A percentile compares a stretch with the other conserved stretches of the same genome.
These are phyloP conservation scores for Apiospora koreana DNA, from an alignment of 2,329 filamentous ascomycete genomes.

Conservation along the genomic window DNA sequence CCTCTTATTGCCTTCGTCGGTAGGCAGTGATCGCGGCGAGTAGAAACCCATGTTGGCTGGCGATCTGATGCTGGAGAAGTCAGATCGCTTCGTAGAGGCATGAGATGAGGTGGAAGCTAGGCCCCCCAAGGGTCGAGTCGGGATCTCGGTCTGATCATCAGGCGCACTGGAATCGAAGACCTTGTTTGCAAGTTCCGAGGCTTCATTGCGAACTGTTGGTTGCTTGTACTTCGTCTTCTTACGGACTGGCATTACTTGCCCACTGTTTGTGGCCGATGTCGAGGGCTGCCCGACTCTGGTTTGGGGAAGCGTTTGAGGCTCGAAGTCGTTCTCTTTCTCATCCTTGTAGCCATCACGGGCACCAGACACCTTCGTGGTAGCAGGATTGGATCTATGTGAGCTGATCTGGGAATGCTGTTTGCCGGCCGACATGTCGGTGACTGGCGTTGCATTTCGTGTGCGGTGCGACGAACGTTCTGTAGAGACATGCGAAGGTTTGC, in stretches of 20 bases:
- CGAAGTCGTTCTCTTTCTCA: not conserved
- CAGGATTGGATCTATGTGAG: not conserved
- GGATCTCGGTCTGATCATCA: not conserved
- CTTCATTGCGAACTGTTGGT: conserved; percentile 10
- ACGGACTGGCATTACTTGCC: not conserved
- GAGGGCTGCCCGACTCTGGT: not conserved
- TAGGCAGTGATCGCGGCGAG: too few species aligned
- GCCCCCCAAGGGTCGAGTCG: not conserved
- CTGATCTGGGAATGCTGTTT: not conserved
- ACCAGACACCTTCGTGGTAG: not conserved
- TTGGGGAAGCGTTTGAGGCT: not conserved
- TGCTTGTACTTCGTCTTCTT: not conserved
- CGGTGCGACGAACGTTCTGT: not conserved
- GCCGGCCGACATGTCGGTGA: not conserved
- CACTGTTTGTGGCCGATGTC: not conserved
- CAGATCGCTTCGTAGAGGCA: not conserved
- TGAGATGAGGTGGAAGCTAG: not conserved
- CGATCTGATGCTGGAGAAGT: not conserved
- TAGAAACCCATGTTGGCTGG: too few species aligned
- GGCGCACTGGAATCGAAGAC: not conserved
- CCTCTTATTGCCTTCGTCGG: too few species aligned
- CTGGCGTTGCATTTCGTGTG: not conserved
- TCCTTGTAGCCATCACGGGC: not conserved
- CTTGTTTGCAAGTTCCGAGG: not conserved
- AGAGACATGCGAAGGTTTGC: not conserved